Evolutionary conservation across 345 rosid species (phyloP), one percentile per base, ranked within the genome.

Genomic region (Toxicodendron radicans): DNA sequence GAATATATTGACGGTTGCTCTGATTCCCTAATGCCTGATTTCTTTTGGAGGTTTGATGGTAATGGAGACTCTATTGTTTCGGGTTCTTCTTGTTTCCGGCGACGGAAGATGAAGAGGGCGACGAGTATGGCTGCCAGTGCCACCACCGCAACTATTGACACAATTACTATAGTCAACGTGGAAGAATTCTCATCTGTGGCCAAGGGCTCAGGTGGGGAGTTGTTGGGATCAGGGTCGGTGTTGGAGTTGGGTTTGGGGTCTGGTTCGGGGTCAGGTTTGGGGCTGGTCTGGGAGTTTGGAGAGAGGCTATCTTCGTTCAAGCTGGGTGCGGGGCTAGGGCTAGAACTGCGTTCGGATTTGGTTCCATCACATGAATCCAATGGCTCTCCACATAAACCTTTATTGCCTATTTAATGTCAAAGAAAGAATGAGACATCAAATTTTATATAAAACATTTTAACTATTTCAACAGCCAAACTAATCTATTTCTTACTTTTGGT

Each of bases 371-470:
- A 83, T 5, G 71, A 16, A 0, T 48, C 64, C 73, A 92, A 67
- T 69, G 99, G 97, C 32, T 72, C 68, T 64, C 91, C 94, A 61
- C 99, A 91, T 35, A 95, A 77, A 33, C 73, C 93, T 73, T 85
- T 74, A 79, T 93, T 95, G 10, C 96, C 99, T 95, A 81, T 61
- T 24, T 61, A 52, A 58, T 6, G 43, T 30, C 56, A 13, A 6
- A 14, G 18, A n/a, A 59, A n/a, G n/a, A 3, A 18, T 1, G 20
- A 73, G 60, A 54, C 46, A 17, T 56, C 54, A 53, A 18, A 53
- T 27, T 3, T 32, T 30, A 20, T 6, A 30, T 12, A 20, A 54
- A 41, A 7, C 23, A 4, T 21, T 5, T 21, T 41, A 73, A 46
- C 14, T 1, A 6, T 30, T 10, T 9, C 51, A 46, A 46, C 13